Base-by-base conservation (phyloP, 139 green algal species). In the Eudorina sp. region DNA sequence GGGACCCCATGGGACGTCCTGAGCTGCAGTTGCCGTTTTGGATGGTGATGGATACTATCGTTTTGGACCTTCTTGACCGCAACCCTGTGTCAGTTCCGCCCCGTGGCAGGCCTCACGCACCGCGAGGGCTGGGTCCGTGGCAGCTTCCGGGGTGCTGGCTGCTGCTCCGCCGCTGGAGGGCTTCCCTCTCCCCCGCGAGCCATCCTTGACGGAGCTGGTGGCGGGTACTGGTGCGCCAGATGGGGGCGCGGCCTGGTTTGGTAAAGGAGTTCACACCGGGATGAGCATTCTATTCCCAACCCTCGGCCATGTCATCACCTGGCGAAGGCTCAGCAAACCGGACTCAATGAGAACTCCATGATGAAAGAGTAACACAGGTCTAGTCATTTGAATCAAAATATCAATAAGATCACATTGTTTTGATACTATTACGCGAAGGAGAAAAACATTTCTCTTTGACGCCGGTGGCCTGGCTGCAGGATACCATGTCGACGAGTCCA, bases 121-220 rank as follows among this genome's bases (percentile, higher is more conserved):
- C 70, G 70, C 70, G n/a, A 58, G 70, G 19, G 40, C 40, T 18
- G 70, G 70, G 36, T 79, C 70, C 13, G 70, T 43, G 40, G 70
- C 4, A 55, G 70, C 41, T 23, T 79, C 70, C 27, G 66, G 23
- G 62, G 19, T 16, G 23, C 16, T 13, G 8, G 31, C 64, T 75
- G 66, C 66, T 2, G 31, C 34, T 46, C 21, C 34, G 34, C 11
- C 66, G 34, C 13, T 43, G 66, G 25, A 1, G 3, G 36, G 36
- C 34, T 19, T 45, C 11, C 31, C 38, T 21, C 23, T 48, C 38
- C 51, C 51, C 51, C 66, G 18, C 34, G 66, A 75, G 66, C 31
- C 66, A 75, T 75, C 66, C 46, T 75, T 75, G 66, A 45, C 66
- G 66, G 66, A 75, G 6, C 34, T 16, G 34, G 66, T 48, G 21